Percentiles rank a stretch among this genome's conserved stretches.
phyloP scores from a whole-genome alignment of 2,329 filamentous ascomycete genomes.

The Pseudogymnoascus verrucosus region DNA sequence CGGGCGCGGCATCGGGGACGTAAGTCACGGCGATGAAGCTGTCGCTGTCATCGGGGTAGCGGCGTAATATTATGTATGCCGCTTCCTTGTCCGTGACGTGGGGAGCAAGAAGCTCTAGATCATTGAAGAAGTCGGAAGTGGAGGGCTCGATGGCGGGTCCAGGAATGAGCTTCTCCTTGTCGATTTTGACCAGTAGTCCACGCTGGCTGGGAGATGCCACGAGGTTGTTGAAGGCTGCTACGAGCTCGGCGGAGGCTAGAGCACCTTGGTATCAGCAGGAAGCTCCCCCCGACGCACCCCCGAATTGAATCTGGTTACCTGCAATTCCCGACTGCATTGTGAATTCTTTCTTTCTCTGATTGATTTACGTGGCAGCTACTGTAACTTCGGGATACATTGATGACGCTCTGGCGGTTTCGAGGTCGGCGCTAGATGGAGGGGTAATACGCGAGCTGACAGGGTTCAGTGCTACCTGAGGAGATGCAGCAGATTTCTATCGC shows the following conservation, averaged over 20 bases:
- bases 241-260: slow-evolving; percentile 68
- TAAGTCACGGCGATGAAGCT: slow-evolving; percentile 64
- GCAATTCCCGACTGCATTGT: slow-evolving; percentile 74
- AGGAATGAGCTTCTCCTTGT: slow-evolving; percentile 59
- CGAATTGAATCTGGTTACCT: slow-evolving; percentile 37
- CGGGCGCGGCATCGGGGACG: slow-evolving; percentile 68
- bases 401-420: slow-evolving; percentile 7
- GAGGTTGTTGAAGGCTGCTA: slow-evolving; percentile 62
- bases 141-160: slow-evolving; percentile 45
- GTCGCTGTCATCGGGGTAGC: slow-evolving; percentile 46
- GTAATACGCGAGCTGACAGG: slow-evolving; percentile 7
- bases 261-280: slow-evolving; percentile 8
- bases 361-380: neutral
- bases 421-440: slow-evolving; percentile 2
- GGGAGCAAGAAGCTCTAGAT: slow-evolving; percentile 53
- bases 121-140: slow-evolving; percentile 50
- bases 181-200: slow-evolving; percentile 64
- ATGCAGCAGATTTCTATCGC: slow-evolving; percentile 7
- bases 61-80: slow-evolving; percentile 67
- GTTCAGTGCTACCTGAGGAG: slow-evolving; percentile 8
- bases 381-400: neutral
- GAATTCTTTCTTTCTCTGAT: slow-evolving; percentile 10
- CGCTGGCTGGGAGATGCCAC: slow-evolving; percentile 54
- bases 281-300: neutral
- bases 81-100: slow-evolving; percentile 60